Base-by-base conservation (phyloP, 1,284 basidiomycete genomes). In the Phellinidium pouzarii region DNA sequence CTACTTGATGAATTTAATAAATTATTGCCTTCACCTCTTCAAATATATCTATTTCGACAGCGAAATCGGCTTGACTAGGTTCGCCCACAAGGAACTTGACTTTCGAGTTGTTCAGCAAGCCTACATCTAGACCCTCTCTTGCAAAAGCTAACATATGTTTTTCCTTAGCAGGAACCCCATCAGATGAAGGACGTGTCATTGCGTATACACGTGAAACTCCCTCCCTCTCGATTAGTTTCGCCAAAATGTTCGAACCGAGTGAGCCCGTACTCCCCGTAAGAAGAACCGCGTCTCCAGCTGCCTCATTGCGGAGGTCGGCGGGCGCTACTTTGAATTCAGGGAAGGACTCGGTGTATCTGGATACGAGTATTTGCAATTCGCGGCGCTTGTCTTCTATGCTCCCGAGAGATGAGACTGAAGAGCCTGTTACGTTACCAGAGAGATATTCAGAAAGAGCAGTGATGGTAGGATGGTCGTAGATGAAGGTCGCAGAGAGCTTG, bases 261-360 rank as follows among this genome's bases (percentile, higher is more conserved):
- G 62, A 59, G 3, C 70, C 69, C 0, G 70, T 70, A 6, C 66
- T 66, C 2, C 71, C 70, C 0, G 69, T 70, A 2, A 72, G 46
- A 14, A 70, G 48, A 19, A 67, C 61, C 5, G 60, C 58, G 17
- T 66, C 62, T 5, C 53, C 53, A 17, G 31, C 43, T 14, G 5
- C 26, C 8, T 4, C 6, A 19, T 34, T 7, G 45, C 17, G 36
- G 4, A 8, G 36, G 14, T 14, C 40, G 52, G 40, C 26, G 26
- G 23, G 8, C 42, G n/a, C 17, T 50, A 50, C 6, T 52, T 19
- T 34, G 59, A 12, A 29, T 17, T 11, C 31, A 8, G 67, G 66
- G 51, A 69, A 66, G 12, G 55, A 46, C 20, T 48, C 36, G 36
- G 60, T 64, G 59, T 69, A 69, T 48, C 66, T 68, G 11, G 64